Percentiles rank a stretch among this genome's conserved stretches.
Evolutionary conservation across 768 basidiomycete species (phyloP).

Genomic region (Amanita pseudoporphyria): DNA sequence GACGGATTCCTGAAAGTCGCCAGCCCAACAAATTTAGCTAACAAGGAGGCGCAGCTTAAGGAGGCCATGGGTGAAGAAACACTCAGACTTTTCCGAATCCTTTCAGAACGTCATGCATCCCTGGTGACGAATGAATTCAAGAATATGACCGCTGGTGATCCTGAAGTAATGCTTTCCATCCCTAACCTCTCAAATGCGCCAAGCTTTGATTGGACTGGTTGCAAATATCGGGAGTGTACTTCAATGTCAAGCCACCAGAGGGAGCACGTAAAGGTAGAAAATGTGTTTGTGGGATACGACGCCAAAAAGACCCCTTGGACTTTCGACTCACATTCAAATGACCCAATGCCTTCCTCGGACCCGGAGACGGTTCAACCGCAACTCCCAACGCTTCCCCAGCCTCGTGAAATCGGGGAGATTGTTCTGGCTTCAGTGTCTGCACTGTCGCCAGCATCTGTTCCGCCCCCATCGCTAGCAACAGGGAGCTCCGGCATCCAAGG

Average conservation of each 20-base stretch:
- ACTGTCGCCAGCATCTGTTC: too few relatives aligned
- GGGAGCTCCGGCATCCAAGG: constrained; percentile 1
- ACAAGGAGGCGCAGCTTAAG: too few relatives aligned
- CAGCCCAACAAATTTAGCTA: too few relatives aligned
- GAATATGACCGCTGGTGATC: constrained; percentile 11
- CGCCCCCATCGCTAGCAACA: constrained; percentile 3
- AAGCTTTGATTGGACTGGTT: constrained; percentile 11
- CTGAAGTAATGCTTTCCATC: constrained; percentile 11
- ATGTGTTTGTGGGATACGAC: constrained; percentile 6
- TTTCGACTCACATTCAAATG: constrained; percentile 5
- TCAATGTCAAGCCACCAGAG: constrained; percentile 5
- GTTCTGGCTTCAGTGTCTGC: constrained; percentile 5
- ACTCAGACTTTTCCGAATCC: too few relatives aligned
- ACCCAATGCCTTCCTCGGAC: constrained; percentile 4
- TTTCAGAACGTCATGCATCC: too few relatives aligned
- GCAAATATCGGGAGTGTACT: constrained; percentile 3
- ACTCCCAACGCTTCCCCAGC: constrained; percentile 6
- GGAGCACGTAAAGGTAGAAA: constrained; percentile 3
- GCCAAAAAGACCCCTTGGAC: constrained; percentile 6
- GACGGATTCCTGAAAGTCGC: too few relatives aligned
- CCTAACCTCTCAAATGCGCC: constrained; percentile 10
- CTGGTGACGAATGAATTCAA: constrained; percentile 11
- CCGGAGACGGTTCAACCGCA: constrained; percentile 8
- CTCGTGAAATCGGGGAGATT: constrained; percentile 4
- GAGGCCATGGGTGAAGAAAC: too few relatives aligned